phyloP scores from a whole-genome alignment of 73 alveolate species.

The Uronychia setigera region DNA sequence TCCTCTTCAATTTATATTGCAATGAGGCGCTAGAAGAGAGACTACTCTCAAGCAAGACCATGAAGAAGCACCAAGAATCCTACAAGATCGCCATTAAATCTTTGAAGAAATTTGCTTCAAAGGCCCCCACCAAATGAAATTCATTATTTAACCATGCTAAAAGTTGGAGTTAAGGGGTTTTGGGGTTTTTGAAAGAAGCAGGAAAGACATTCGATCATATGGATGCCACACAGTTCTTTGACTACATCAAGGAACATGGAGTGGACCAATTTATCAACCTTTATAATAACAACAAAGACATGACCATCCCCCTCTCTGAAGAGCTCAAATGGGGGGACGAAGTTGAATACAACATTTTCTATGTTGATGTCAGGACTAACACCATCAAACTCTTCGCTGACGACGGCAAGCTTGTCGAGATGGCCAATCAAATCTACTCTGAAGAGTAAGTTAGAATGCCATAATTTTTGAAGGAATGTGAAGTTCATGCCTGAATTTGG shows the following conservation, averaged over 20 bases:
- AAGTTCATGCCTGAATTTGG: slow-evolving; percentile 79
- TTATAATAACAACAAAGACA: slow-evolving; percentile 50
- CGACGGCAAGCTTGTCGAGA: slow-evolving; percentile 21
- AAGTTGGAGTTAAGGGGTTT: neutral
- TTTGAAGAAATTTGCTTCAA: too few relatives aligned
- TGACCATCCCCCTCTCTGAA: slow-evolving; percentile 6
- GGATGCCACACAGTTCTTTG: slow-evolving; percentile 51
- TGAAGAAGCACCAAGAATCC: slow-evolving; percentile 9
- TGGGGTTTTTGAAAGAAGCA: slow-evolving; percentile 60
- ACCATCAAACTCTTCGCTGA: slow-evolving; percentile 30
- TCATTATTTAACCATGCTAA: too few relatives aligned
- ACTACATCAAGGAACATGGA: slow-evolving; percentile 68
- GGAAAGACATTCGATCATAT: slow-evolving; percentile 38
- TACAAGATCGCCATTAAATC: neutral
- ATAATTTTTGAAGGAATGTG: neutral
- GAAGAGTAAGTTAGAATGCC: slow-evolving; percentile 31
- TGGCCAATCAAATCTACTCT: neutral
- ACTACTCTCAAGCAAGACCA: neutral
- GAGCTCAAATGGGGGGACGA: slow-evolving; percentile 91
- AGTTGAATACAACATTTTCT: slow-evolving; percentile 65
- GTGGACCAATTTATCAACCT: slow-evolving; percentile 66
- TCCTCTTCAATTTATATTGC: slow-evolving; percentile 7
- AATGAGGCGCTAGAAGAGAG: neutral
- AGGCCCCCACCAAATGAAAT: too few relatives aligned
- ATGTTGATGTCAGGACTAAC: slow-evolving; percentile 38